These are phyloP conservation scores for Lobulomyces angularis DNA, from an alignment of 192 early-diverging fungal genomes.

Conservation along the genomic window DNA sequence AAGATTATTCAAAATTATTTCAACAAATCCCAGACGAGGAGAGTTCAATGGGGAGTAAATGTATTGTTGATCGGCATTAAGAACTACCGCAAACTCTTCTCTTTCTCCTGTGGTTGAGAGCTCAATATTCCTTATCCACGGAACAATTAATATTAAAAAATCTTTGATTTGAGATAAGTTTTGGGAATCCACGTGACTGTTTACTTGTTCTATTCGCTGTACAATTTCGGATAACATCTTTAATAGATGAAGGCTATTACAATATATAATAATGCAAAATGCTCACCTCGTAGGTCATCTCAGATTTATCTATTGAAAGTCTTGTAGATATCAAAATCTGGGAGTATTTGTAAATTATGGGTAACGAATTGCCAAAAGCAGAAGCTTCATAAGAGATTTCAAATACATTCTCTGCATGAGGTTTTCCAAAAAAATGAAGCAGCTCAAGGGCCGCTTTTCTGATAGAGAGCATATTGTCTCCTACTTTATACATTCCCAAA, in stretches of 20 bases:
- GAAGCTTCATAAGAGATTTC: conserved; percentile 31
- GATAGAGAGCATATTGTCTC: conserved; percentile 55
- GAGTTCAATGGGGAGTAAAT: too few relatives aligned
- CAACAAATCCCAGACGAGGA: too few relatives aligned
- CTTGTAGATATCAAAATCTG: conserved; percentile 57
- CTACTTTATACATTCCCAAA: conserved; percentile 67
- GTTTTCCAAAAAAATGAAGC: conserved; percentile 55
- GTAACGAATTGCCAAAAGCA: conserved; percentile 55
- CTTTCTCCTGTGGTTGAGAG: conserved; percentile 23
- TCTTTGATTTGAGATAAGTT: conserved; percentile 45
- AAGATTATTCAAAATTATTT: conserved; percentile 57
- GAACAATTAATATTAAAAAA: conserved; percentile 59
- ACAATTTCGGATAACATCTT: conserved; percentile 64
- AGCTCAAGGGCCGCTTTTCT: conserved; percentile 58
- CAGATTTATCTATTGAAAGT: conserved; percentile 49
- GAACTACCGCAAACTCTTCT: not conserved
- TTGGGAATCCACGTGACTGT: conserved; percentile 9
- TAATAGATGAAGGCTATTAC: conserved; percentile 3
- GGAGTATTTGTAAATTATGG: conserved; percentile 66
- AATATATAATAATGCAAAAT: conserved; percentile 1
- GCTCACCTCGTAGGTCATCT: conserved; percentile 46
- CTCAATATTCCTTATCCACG: conserved; percentile 72
- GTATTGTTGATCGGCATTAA: conserved; percentile 1
- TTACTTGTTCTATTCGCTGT: conserved; percentile 51
- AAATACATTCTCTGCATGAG: conserved; percentile 27